Evolutionary conservation across 129 eudicot species (phyloP).

Genomic region (Chrysanthemum lavandulifolium): DNA sequence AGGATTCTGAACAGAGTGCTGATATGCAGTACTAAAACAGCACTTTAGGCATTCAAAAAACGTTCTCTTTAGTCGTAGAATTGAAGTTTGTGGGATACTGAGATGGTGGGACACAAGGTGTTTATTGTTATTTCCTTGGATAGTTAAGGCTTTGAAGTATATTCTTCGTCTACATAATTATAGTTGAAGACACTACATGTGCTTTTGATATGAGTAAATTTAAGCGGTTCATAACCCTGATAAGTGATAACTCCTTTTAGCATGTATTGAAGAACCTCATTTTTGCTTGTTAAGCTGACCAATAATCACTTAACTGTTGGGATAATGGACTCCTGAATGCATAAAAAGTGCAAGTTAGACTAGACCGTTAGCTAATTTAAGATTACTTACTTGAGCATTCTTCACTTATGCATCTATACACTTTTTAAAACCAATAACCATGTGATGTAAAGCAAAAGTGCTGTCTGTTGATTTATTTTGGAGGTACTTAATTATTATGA

Average conservation of each 20-base stretch:
- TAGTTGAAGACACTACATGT: neutral
- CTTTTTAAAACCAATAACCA: conserved; percentile 6
- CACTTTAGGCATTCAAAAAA: neutral
- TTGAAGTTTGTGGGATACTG: neutral
- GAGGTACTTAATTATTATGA: no score
- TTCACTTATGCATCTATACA: conserved; percentile 3
- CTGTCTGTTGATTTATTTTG: neutral
- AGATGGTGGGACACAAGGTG: neutral
- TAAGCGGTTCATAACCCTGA: neutral
- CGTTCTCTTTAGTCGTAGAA: neutral
- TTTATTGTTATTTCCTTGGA: neutral
- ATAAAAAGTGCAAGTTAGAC: neutral
- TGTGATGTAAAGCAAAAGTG: conserved; percentile 33
- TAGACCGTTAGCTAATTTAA: conserved; percentile 5
- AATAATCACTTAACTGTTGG: neutral
- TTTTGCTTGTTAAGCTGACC: neutral
- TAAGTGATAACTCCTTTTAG: neutral
- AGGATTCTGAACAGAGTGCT: no score
- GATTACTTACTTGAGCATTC: conserved; percentile 18
- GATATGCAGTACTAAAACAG: neutral
- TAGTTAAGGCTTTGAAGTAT: neutral
- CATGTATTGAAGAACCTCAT: neutral
- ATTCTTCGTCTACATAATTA: neutral
- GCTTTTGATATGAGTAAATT: neutral
- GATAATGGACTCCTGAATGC: neutral